Conservation (phyloP, 2,329 filamentous ascomycete genomes). For the Diaporthe citrichinensis region DNA sequence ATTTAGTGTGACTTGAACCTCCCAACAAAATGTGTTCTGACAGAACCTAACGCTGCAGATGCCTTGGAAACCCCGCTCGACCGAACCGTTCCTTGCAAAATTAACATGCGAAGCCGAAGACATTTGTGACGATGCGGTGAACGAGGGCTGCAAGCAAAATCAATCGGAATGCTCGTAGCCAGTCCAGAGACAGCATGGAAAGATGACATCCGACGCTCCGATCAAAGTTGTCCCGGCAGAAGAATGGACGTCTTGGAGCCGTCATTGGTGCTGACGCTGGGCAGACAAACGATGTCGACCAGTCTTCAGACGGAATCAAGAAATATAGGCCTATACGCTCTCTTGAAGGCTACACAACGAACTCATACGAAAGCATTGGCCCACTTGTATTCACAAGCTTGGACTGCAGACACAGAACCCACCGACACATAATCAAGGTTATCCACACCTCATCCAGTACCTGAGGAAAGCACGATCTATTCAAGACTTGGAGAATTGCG, state of each 20-base stretch:
- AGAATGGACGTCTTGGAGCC: not conserved
- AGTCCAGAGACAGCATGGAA: not conserved
- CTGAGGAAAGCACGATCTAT: not conserved
- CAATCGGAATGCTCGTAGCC: not conserved
- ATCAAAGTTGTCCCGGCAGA: not conserved
- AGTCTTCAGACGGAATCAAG: not conserved
- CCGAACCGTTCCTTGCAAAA: not conserved
- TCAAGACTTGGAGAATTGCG: not conserved
- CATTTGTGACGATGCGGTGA: not conserved
- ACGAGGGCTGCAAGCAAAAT: not conserved
- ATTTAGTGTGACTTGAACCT: not conserved
- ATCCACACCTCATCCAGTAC: too few relatives aligned
- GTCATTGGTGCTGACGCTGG: not conserved
- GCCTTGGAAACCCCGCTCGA: not conserved
- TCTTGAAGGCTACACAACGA: not conserved
- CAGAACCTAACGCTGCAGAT: constrained; percentile 3
- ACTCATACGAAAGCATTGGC: not conserved
- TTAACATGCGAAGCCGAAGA: not conserved
- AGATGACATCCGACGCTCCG: not conserved
- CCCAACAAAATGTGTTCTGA: not conserved
- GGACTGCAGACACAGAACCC: not conserved
- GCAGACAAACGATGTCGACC: not conserved
- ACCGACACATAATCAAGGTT: not conserved
- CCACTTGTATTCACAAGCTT: constrained; percentile 3
- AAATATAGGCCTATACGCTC: not conserved